These are phyloP conservation scores for Flaveria floridana DNA, from an alignment of 140 eudicot genomes.

Conservation along the genomic window DNA sequence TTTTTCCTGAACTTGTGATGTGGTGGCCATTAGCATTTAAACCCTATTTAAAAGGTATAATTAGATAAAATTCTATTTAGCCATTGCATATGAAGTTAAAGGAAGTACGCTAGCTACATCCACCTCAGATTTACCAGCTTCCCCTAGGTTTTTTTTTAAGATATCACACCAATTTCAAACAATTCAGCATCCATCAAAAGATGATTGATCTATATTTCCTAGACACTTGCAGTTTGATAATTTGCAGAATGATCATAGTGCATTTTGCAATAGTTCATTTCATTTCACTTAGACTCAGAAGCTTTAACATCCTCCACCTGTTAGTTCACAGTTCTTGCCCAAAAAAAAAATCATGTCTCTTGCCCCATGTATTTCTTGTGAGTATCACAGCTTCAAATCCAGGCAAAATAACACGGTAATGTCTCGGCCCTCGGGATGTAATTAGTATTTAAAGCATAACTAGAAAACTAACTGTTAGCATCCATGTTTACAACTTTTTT, in stretches of 20 bases:
- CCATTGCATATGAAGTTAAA: not conserved
- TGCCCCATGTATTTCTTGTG: not conserved
- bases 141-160: not conserved
- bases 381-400: conserved; percentile 14
- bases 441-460: not conserved
- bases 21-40: not conserved
- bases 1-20: not conserved
- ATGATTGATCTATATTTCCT: conserved; percentile 6
- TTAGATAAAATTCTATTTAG: not conserved
- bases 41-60: not conserved
- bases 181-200: conserved; percentile 1
- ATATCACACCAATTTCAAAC: not conserved
- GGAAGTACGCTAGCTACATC: not conserved
- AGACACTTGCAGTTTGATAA: not conserved
- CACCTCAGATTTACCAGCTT: not conserved
- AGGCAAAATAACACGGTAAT: not conserved
- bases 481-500: not conserved
- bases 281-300: not conserved
- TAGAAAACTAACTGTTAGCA: not conserved
- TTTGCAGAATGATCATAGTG: not conserved
- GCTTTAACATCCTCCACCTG: not conserved
- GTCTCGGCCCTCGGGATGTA: not conserved
- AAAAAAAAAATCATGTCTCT: not conserved
- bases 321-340: not conserved
- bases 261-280: not conserved